Base-by-base conservation (phyloP, 73 alveolate species). In the Symbiodinium pilosum region DNA sequence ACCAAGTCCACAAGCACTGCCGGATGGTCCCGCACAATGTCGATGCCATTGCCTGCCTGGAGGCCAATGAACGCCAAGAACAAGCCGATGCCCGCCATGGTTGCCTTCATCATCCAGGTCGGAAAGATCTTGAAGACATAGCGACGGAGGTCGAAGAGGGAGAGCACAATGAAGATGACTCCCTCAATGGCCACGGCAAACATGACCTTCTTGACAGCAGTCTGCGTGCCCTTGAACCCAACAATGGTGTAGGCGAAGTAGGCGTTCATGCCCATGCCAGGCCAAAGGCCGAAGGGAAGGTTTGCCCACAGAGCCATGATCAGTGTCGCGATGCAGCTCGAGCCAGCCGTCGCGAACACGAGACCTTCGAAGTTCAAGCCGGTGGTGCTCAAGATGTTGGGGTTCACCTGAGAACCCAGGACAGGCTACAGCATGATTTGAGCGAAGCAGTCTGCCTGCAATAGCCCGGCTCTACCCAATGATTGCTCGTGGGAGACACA, bases 251-350 rank as follows among this genome's bases (percentile, higher is more conserved):
- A 71, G 43, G 85, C 85, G 32, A 71, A 71, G 85, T 71, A 71
- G 28, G 85, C 85, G 30, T 71, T 71, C 85, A 71, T 71, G 85
- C 85, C 85, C 85, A 71, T 71, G 85, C 85, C 85, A 20, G 85
- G 85, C 85, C 85, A 71, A 34, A 71, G 32, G 85, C 85, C 85
- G 85, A 71, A 71, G 30, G 85, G 85, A 3, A 71, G 42, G 85
- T 71, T 71, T 0, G 85, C 85, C 85, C 85, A 71, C 85, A 71
- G 30, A 71, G 85, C 85, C 85, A 71, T 71, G 43, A 71, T 71
- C 85, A 71, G 32, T 20, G 85, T 71, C 71, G 86, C 86, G 14
- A 73, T 36, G 42, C 86, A 73, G 43, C 86, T 73, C 42, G 86
- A 73, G 26, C 18, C 34, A 36, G 86, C 86, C n/a, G 86, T 73